Percentiles rank a stretch among this genome's conserved stretches.
These are phyloP conservation scores for Wickerhamiella bombiphila DNA, from an alignment of 805 yeast species.

Conservation along the genomic window DNA sequence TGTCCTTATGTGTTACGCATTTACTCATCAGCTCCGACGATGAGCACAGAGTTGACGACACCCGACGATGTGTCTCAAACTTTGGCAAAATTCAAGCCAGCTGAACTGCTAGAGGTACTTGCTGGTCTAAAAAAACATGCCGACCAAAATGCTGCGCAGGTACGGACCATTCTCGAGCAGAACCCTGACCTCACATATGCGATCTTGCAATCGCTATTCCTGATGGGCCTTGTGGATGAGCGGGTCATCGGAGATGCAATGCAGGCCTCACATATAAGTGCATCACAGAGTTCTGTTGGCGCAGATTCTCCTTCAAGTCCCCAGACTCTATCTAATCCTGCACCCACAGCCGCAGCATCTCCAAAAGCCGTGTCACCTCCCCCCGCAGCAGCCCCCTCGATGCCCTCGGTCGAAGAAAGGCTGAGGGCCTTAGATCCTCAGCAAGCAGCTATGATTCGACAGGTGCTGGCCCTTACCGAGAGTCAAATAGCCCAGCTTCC, in stretches of 20 bases:
- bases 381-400: not conserved
- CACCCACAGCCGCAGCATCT: constrained; percentile 5
- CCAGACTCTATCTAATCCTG: not conserved
- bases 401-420: constrained; percentile 1
- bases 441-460: constrained; percentile 34
- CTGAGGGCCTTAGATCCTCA: constrained; percentile 23
- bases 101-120: constrained; percentile 35
- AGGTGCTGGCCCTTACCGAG: constrained; percentile 35
- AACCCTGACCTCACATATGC: constrained; percentile 69
- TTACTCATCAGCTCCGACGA: no score
- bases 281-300: constrained; percentile 2
- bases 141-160: constrained; percentile 40
- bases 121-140: constrained; percentile 46
- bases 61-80: constrained; percentile 33
- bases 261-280: constrained; percentile 3
- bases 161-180: constrained; percentile 43
- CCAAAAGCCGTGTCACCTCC: constrained; percentile 9
- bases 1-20: no score
- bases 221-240: constrained; percentile 25
- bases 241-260: constrained; percentile 16
- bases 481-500: constrained; percentile 36
- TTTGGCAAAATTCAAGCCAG: constrained; percentile 35
- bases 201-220: constrained; percentile 51
- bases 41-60: constrained; percentile 8
- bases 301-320: constrained; percentile 1